These are phyloP conservation scores for Pezicula carpinea DNA, from an alignment of 2,329 filamentous ascomycete species.

Conservation along the genomic window DNA sequence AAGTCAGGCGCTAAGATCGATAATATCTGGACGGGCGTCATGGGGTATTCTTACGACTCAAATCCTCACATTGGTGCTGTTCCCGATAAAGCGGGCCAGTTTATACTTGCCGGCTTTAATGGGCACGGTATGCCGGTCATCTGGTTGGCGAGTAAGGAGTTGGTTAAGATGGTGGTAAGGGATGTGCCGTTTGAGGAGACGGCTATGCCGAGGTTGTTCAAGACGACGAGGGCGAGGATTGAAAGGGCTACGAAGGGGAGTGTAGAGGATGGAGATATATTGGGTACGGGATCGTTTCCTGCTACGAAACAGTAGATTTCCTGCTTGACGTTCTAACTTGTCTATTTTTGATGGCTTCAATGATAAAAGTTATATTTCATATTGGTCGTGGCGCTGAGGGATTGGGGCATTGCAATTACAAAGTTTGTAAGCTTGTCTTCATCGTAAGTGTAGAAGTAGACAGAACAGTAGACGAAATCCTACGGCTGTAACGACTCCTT, in stretches of 20 bases:
- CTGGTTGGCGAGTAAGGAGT: slow-evolving; percentile 34
- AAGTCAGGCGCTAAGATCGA: slow-evolving; percentile 32
- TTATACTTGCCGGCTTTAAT: slow-evolving; percentile 42
- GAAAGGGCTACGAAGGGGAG: not conserved
- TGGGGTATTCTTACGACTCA: slow-evolving; percentile 36
- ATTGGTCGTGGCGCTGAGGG: too few relatives aligned
- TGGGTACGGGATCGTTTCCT: not conserved
- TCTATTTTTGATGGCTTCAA: too few relatives aligned
- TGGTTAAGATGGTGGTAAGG: slow-evolving; percentile 36
- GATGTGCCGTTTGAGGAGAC: slow-evolving; percentile 29
- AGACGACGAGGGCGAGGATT: slow-evolving; percentile 18
- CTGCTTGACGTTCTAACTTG: too few relatives aligned
- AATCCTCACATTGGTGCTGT: slow-evolving; percentile 39
- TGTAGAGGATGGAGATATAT: not conserved
- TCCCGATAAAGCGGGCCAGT: slow-evolving; percentile 34
- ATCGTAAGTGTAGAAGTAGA: too few relatives aligned
- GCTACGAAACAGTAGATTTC: too few relatives aligned
- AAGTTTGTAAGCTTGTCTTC: too few relatives aligned
- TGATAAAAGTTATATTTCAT: too few relatives aligned
- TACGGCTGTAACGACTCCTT: too few relatives aligned
- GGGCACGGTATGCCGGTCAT: slow-evolving; percentile 47
- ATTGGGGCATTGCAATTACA: too few relatives aligned
- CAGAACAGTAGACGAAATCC: too few relatives aligned
- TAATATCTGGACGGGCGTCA: slow-evolving; percentile 29
- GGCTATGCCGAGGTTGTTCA: slow-evolving; percentile 33